Percentiles rank a stretch among this genome's conserved stretches.
Conservation (phyloP, 2,329 filamentous ascomycete species). For the Graphilbum ipis-grandicollis region DNA sequence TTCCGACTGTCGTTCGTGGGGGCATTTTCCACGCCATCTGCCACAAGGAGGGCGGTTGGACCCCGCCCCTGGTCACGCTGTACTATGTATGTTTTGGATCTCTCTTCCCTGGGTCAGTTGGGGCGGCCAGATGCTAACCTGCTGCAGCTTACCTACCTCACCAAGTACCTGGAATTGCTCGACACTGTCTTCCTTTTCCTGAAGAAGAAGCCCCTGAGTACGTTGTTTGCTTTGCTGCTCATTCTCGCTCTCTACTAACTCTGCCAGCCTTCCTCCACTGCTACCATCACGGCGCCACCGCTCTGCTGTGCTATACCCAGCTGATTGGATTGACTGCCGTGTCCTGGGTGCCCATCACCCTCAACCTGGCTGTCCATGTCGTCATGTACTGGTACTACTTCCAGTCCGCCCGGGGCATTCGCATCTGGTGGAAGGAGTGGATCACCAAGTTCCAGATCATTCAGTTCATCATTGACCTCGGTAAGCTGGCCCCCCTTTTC, state of each 20-base stretch:
- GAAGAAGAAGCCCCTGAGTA: constrained; percentile 97
- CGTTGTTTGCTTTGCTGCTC: constrained; percentile 10
- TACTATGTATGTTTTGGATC: constrained; percentile 94
- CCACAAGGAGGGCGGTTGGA: constrained; percentile 70
- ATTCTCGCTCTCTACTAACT: neutral
- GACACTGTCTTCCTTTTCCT: constrained; percentile 95
- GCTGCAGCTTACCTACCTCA: constrained; percentile 80
- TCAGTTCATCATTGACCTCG: constrained; percentile 93
- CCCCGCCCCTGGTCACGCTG: constrained; percentile 75
- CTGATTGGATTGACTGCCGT: constrained; percentile 83
- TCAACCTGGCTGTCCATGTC: constrained; percentile 89
- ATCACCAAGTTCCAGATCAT: constrained; percentile 94
- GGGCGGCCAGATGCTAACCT: constrained; percentile 19
- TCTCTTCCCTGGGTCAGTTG: neutral
- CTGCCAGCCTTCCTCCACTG: constrained; percentile 81
- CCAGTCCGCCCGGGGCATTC: constrained; percentile 88
- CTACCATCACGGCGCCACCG: constrained; percentile 95
- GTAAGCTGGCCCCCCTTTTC: constrained; percentile 31
- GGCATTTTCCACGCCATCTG: constrained; percentile 88
- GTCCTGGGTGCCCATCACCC: constrained; percentile 83
- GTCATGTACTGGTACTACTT: constrained; percentile 99
- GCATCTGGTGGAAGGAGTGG: constrained; percentile 99
- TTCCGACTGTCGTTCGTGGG: constrained; percentile 62
- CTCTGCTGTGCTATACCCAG: constrained; percentile 94
- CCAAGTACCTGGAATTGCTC: constrained; percentile 90